These are phyloP conservation scores for Schizosaccharomyces octosporus DNA, from an alignment of 805 yeast genomes.

Conservation along the genomic window DNA sequence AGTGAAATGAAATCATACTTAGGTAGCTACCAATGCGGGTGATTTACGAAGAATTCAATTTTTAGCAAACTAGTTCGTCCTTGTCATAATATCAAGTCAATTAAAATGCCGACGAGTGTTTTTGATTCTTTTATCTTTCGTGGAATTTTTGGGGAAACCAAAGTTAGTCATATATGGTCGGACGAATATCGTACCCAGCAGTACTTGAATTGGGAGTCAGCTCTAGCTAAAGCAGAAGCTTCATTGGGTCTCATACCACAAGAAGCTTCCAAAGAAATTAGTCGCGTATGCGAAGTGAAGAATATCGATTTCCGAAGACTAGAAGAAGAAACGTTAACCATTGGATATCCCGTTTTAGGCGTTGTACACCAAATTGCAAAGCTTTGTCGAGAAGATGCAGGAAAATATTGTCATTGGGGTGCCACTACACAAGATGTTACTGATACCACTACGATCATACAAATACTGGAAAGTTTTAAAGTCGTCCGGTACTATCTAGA, in stretches of 20 bases:
- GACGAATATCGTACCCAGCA: not conserved
- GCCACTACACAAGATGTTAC: constrained; percentile 1
- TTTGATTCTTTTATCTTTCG: not conserved
- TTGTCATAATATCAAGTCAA: no score
- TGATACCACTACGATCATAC: not conserved
- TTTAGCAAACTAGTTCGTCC: no score
- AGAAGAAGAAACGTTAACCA: not conserved
- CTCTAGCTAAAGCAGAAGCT: not conserved
- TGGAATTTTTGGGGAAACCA: not conserved
- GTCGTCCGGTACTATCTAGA: not conserved
- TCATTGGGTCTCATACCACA: not conserved
- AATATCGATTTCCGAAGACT: not conserved
- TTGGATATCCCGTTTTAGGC: not conserved
- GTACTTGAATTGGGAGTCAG: not conserved
- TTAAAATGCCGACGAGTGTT: not conserved
- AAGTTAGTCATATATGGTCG: not conserved
- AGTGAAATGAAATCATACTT: no score
- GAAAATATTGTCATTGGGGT: constrained; percentile 1
- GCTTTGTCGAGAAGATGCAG: not conserved
- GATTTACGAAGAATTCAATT: no score
- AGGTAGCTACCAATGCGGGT: no score
- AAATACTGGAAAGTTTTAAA: not conserved
- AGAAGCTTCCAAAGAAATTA: not conserved
- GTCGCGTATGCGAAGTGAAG: not conserved
- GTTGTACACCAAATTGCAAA: not conserved